Base-by-base conservation (phyloP, 1,284 basidiomycete genomes). In the Lentinula novae-zelandiae region DNA sequence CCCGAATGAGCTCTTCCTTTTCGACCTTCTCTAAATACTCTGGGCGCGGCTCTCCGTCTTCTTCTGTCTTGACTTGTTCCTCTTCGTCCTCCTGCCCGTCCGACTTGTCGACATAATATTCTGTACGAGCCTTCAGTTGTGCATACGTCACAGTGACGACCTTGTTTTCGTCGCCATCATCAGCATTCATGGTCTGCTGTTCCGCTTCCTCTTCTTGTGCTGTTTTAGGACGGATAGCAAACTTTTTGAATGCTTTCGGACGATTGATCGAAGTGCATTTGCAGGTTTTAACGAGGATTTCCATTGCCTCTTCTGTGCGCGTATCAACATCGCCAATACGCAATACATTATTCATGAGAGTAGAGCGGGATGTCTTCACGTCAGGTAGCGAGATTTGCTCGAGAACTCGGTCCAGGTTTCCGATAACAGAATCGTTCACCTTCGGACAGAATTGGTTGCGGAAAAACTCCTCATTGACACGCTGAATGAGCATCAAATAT, bases 171-270 rank as follows among this genome's bases (percentile, higher is more conserved):
- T 67, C 72, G 9, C 73, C 70, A 17, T 67, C 70, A n/a, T 67
- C 67, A 42, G 69, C 69, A 13, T 68, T 66, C 61, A 68, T 73
- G 15, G 20, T 27, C 20, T 67, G 64, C 42, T 70, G 67, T 5
- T 66, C 69, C 1, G 71, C 72, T 59, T 72, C 73, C 12, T 72
- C 64, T 31, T 62, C 71, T 49, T 67, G 68, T 57, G 64, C 69
- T 63, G 64, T 61, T 60, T 64, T 67, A 10, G 70, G 68, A 38
- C 78, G 70, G 64, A 82, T 75, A 55, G 82, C 83, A 68, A 92
- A 93, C 70, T 91, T 92, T 73, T 92, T 93, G 83, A 90, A 89
- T n/a, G 85, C 75, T 62, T 92, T 89, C 0, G 93, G 88, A 17
- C 86, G 79, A 1, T 83, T 83, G 36, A 86, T 70, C 33, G 90